Base-by-base conservation (phyloP, 75 land plant species). In the Pinus taeda region DNA sequence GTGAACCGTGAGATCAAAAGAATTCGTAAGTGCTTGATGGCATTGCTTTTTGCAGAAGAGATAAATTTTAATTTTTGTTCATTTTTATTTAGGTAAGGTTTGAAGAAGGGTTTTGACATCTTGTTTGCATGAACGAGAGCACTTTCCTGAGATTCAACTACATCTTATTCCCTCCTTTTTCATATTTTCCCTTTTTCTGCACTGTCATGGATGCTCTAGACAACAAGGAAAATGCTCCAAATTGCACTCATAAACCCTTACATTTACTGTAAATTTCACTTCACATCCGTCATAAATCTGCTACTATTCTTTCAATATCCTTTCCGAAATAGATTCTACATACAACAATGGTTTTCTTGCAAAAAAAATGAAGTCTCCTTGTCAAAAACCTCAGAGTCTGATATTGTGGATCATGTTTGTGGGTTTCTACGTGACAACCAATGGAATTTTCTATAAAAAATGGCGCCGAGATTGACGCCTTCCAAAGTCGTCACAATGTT, bases 321-420 rank as follows among this genome's bases (percentile, higher is more conserved):
- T 36, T 2, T n/a, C n/a, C n/a, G n/a, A 7, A 7, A 45, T 1
- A 45, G 21, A 67, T 67, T 67, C n/a, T 20, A 45, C 21, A 37
- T 39, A n/a, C 71, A 67, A 39, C 53, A 21, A 9, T 67, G 22
- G 22, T 39, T 67, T 67, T 39, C 39, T 2, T 8, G 71, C 20
- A 36, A 22, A 67, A 67, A 67, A 67, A 67, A 67, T 20, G 71
- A 67, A 36, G 71, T 67, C 18, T 20, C 71, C 6, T 45, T 13
- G 18, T 20, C 71, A n/a, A 8, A 67, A 67, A 67, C 71, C 71
- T 67, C 22, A n/a, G 71, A 67, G 8, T 39, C 21, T 37, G 49
- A 67, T 36, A 15, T 64, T 24, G 49, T 67, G 9, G 53, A 67
- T 39, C 49, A 67, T 6, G 49, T 39, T 2, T 67, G 49, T 15